phyloP scores from a whole-genome alignment of 345 rosid species.

The Gossypium australe region DNA sequence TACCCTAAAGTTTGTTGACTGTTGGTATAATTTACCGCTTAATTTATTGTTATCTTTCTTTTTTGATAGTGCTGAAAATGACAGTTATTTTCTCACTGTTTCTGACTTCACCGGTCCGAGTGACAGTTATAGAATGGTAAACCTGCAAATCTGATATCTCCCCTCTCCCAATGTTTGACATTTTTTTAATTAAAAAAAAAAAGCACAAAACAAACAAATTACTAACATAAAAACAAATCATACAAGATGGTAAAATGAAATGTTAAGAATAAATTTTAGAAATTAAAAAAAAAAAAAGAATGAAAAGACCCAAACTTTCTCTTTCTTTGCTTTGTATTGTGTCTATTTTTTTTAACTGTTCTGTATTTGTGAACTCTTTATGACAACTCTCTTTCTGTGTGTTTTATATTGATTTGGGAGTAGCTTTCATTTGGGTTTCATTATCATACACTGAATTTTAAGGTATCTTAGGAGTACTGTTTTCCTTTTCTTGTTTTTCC shows the following conservation, averaged over 20 bases:
- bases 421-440: neutral
- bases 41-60: no score
- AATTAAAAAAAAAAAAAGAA: neutral
- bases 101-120: neutral
- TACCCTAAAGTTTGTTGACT: no score
- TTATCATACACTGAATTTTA: neutral
- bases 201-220: neutral
- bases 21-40: no score
- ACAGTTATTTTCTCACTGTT: neutral
- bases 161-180: neutral
- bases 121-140: neutral
- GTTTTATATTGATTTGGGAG: no score
- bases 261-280: no score
- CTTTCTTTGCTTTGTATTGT: neutral
- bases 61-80: no score
- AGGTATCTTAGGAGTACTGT: neutral
- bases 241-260: neutral
- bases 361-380: neutral
- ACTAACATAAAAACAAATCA: no score
- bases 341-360: neutral
- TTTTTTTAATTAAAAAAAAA: neutral
- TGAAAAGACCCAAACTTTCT: neutral
- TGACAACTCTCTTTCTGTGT: neutral
- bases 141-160: neutral
- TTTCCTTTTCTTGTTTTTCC: neutral